Conservation (phyloP, 2,329 filamentous ascomycete genomes). For the Penicillium brasilianum region DNA sequence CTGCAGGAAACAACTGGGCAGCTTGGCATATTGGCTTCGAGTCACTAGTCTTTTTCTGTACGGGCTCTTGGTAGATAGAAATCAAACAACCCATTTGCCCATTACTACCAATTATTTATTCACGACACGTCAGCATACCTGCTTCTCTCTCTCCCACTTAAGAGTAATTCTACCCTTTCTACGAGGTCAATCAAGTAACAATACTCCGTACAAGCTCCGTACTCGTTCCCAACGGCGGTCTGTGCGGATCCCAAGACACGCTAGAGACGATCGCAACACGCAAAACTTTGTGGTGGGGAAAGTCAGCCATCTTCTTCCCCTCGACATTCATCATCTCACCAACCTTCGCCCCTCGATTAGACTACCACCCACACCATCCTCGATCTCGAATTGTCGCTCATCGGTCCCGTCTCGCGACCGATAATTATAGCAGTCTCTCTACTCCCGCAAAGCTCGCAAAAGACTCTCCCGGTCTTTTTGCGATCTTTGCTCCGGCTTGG, state of each 20-base stretch:
- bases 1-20: background rate
- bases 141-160: background rate
- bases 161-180: no score
- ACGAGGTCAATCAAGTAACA: no score
- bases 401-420: constrained; percentile 4
- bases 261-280: constrained; percentile 32
- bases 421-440: background rate
- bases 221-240: constrained; percentile 10
- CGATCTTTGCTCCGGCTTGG: constrained; percentile 29
- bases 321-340: constrained; percentile 19
- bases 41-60: background rate
- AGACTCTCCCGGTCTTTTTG: constrained; percentile 27
- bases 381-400: background rate
- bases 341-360: constrained; percentile 6
- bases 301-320: constrained; percentile 31
- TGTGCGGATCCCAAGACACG: constrained; percentile 28
- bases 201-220: no score
- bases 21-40: constrained; percentile 4
- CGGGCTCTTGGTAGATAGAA: no score
- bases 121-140: background rate
- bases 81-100: no score
- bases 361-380: background rate
- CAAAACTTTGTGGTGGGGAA: constrained; percentile 38
- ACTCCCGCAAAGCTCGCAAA: constrained; percentile 28
- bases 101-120: background rate